Evolutionary conservation across 306 rosid genomes (phyloP).

Genomic region (Dalbergia oliveri): DNA sequence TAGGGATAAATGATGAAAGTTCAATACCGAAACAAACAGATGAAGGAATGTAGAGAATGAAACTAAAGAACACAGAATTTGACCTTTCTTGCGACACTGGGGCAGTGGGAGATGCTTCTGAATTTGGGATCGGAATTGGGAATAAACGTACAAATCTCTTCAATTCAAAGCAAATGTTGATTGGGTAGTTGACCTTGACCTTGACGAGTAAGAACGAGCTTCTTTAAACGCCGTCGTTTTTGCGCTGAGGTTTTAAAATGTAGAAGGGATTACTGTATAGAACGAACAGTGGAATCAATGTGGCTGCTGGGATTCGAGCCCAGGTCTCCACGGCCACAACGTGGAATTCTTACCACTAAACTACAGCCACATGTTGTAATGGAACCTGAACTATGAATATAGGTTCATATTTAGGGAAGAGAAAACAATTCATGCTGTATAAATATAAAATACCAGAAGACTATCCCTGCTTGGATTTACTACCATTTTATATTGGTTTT

Average conservation of each 20-base stretch:
- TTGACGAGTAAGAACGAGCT: neutral
- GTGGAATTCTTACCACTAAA: slow-evolving; percentile 64
- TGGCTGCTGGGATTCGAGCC: slow-evolving; percentile 65
- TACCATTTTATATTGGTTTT: neutral
- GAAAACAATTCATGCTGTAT: too few relatives aligned
- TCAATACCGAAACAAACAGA: neutral
- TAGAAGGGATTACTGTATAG: too few relatives aligned
- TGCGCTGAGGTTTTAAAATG: neutral
- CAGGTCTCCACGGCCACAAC: slow-evolving; percentile 64
- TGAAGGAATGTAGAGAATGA: neutral
- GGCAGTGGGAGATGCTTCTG: neutral
- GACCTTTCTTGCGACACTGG: slow-evolving; percentile 13
- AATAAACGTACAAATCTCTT: neutral
- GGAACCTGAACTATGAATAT: too few relatives aligned
- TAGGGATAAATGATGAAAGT: neutral
- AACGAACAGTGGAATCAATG: fast-evolving
- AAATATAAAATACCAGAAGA: too few relatives aligned
- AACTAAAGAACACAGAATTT: neutral
- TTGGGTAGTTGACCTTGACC: slow-evolving; percentile 12
- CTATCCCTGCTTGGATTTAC: neutral
- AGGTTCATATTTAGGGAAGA: too few relatives aligned
- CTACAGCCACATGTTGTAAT: slow-evolving; percentile 42
- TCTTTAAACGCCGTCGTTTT: slow-evolving; percentile 21
- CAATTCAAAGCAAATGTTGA: neutral
- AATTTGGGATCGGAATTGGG: neutral